Evolutionary conservation across 2,329 filamentous ascomycete genomes (phyloP).

Genomic region (Colletotrichum destructivum): DNA sequence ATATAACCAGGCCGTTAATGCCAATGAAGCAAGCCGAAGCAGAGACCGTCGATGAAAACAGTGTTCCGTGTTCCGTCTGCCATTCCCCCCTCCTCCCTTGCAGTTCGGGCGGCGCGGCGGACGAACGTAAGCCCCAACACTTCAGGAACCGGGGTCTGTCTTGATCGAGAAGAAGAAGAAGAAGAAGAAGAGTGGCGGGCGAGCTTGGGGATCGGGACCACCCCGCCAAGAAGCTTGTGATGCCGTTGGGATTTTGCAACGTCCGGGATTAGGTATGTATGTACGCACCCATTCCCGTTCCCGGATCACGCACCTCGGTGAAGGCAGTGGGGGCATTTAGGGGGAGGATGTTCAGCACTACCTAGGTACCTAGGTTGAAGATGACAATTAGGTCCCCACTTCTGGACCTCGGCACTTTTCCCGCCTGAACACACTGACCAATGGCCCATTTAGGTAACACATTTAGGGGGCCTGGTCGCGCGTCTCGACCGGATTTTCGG

Average conservation of each 20-base stretch:
- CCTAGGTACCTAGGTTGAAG: background rate
- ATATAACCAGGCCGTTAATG: background rate
- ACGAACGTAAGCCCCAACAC: background rate
- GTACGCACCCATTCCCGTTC: background rate
- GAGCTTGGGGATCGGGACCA: background rate
- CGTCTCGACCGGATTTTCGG: constrained; percentile 2
- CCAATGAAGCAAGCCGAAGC: background rate
- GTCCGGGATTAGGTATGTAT: background rate
- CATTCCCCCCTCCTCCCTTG: background rate
- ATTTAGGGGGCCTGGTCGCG: constrained; percentile 29
- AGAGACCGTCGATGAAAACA: background rate
- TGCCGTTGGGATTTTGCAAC: constrained; percentile 9
- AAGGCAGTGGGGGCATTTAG: background rate
- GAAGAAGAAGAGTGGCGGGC: background rate
- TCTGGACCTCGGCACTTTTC: constrained; percentile 39
- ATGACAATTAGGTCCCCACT: constrained; percentile 26
- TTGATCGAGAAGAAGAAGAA: no score
- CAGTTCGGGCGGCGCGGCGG: background rate
- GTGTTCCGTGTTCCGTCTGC: background rate
- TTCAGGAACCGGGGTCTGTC: background rate
- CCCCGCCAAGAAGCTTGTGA: constrained; percentile 37
- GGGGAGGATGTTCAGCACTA: background rate
- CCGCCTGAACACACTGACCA: background rate
- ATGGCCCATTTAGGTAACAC: constrained; percentile 11
- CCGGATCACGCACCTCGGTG: constrained; percentile 20